Evolutionary conservation across 495 filamentous ascomycete species (phyloP).

Genomic region (Hypoxylon subgilvum): DNA sequence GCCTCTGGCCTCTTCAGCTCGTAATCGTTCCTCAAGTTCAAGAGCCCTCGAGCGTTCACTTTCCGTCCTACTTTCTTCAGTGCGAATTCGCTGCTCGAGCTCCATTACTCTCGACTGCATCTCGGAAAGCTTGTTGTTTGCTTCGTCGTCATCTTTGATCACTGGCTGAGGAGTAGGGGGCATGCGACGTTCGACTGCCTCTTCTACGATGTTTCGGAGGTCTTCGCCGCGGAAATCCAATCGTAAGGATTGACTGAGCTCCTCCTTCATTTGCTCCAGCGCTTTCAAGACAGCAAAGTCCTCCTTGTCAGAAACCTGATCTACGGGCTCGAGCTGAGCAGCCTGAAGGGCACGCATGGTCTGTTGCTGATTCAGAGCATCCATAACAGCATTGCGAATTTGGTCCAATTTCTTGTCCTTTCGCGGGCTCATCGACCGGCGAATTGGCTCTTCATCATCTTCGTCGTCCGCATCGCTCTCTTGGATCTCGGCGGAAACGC

Average conservation of each 20-base stretch:
- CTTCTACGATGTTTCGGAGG: conserved; percentile 63
- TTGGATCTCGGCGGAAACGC: conserved; percentile 66
- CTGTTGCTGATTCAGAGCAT: conserved; percentile 73
- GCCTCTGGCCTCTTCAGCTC: conserved; percentile 47
- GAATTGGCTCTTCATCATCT: conserved; percentile 73
- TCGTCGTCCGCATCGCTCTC: conserved; percentile 96
- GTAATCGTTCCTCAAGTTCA: conserved; percentile 55
- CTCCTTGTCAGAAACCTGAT: conserved; percentile 32
- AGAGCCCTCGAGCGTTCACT: conserved; percentile 39
- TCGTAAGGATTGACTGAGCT: conserved; percentile 51
- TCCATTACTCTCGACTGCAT: conserved; percentile 49
- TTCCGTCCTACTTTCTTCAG: conserved; percentile 41
- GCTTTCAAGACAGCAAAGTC: conserved; percentile 42
- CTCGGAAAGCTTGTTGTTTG: conserved; percentile 44
- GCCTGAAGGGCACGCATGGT: conserved; percentile 33
- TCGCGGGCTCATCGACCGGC: conserved; percentile 68
- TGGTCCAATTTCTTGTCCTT: conserved; percentile 81
- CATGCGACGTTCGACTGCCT: conserved; percentile 59
- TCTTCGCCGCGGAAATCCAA: conserved; percentile 60
- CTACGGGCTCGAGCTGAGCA: conserved; percentile 28
- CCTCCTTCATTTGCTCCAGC: conserved; percentile 56
- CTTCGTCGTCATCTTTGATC: conserved; percentile 44
- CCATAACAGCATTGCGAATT: conserved; percentile 77
- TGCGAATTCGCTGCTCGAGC: conserved; percentile 40
- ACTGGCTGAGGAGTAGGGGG: conserved; percentile 47